Conservation (phyloP, 2,329 filamentous ascomycete species). For the Aspergillus intermedius region DNA sequence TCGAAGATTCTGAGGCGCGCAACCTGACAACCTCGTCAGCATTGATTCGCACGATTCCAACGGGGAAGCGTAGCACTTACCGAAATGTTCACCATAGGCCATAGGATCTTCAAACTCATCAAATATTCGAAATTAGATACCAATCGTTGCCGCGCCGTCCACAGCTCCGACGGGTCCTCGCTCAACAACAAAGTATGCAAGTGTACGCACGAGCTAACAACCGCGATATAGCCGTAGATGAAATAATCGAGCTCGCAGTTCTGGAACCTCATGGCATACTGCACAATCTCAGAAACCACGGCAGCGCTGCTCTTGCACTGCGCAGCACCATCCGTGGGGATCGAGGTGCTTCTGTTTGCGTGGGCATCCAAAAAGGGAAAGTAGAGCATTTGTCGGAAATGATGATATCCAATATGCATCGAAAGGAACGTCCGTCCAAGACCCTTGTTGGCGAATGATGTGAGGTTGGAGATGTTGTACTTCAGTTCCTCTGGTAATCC, state of each 20-base stretch:
- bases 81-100: constrained; percentile 14
- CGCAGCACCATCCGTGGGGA: not conserved
- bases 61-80: constrained; percentile 2
- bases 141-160: constrained; percentile 9
- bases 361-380: constrained; percentile 15
- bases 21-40: constrained; percentile 5
- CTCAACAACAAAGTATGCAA: constrained; percentile 15
- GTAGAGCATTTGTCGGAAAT: constrained; percentile 18
- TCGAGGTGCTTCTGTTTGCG: not conserved
- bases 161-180: constrained; percentile 7
- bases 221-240: constrained; percentile 15
- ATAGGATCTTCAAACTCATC: constrained; percentile 14
- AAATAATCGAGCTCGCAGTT: constrained; percentile 16
- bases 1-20: constrained; percentile 16
- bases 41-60: not conserved
- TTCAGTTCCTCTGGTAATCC: constrained; percentile 7
- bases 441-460: constrained; percentile 6
- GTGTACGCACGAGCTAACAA: constrained; percentile 18
- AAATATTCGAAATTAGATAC: constrained; percentile 16
- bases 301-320: constrained; percentile 14
- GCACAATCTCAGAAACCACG: constrained; percentile 13
- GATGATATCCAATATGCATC: constrained; percentile 18
- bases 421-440: constrained; percentile 16
- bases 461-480: constrained; percentile 11
- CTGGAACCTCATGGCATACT: constrained; percentile 8